Conservation (phyloP, 352 stramenopile genomes). For the Pythium sp. region DNA sequence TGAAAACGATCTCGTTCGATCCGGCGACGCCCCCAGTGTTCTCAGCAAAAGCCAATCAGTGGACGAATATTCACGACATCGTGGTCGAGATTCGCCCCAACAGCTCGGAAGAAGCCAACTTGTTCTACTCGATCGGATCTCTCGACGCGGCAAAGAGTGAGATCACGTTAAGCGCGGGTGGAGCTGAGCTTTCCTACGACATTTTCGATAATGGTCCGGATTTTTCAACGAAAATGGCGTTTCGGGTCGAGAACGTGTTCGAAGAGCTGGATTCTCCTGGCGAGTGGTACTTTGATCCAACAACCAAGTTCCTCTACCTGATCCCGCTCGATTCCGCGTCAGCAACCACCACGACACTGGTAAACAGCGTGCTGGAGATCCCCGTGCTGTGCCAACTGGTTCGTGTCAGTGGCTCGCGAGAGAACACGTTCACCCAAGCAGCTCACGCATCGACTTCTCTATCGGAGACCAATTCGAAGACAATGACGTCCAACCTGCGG, state of each 20-base stretch:
- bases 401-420: constrained; percentile 51
- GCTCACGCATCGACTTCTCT: constrained; percentile 42
- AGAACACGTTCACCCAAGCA: constrained; percentile 45
- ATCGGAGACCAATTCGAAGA: constrained; percentile 41
- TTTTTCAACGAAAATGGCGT: constrained; percentile 14
- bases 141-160: constrained; percentile 23
- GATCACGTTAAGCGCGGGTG: constrained; percentile 45
- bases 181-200: constrained; percentile 43
- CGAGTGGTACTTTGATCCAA: constrained; percentile 67
- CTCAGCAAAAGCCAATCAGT: constrained; percentile 35
- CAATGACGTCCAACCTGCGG: constrained; percentile 33
- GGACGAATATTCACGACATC: constrained; percentile 25
- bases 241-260: constrained; percentile 66
- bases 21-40: constrained; percentile 26
- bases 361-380: constrained; percentile 41
- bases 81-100: constrained; percentile 41
- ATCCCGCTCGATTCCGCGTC: constrained; percentile 42
- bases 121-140: constrained; percentile 37
- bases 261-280: constrained; percentile 59
- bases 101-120: constrained; percentile 26
- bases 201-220: constrained; percentile 35
- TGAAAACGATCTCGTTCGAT: constrained; percentile 31
- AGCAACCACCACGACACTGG: constrained; percentile 23
- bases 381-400: constrained; percentile 61
- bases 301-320: constrained; percentile 46